phyloP scores from a whole-genome alignment of 257 asterid species.

The Penstemon davidsonii region DNA sequence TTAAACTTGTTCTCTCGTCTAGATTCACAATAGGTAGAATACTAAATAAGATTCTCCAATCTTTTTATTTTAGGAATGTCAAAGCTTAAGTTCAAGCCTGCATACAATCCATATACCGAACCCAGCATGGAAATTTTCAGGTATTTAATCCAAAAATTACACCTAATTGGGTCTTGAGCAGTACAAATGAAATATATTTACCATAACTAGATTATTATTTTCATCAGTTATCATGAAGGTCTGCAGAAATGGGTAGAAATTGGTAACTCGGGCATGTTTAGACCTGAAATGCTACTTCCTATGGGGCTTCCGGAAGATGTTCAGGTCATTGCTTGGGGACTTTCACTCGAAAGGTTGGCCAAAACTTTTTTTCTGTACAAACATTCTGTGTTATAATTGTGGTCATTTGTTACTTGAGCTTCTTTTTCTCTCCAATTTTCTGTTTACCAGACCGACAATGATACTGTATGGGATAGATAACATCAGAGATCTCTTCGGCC shows the following conservation, averaged over 20 bases:
- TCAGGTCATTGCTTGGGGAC: conserved; percentile 98
- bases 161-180: too few relatives aligned
- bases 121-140: conserved; percentile 99
- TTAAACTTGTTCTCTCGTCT: too few relatives aligned
- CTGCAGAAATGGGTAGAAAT: conserved; percentile 92
- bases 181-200: too few relatives aligned
- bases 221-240: conserved; percentile 88
- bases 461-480: conserved; percentile 86
- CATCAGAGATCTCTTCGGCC: conserved; percentile 96
- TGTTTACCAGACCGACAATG: conserved; percentile 79
- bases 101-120: conserved; percentile 94
- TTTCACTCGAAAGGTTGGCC: conserved; percentile 89
- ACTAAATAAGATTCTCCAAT: conserved; percentile 8
- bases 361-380: neutral
- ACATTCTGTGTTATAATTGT: neutral
- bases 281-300: conserved; percentile 97
- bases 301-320: conserved; percentile 99
- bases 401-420: neutral
- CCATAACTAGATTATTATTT: neutral
- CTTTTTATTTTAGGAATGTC: conserved; percentile 69
- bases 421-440: neutral
- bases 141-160: conserved; percentile 34
- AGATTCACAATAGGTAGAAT: neutral
- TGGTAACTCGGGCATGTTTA: conserved; percentile 98
- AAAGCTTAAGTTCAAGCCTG: conserved; percentile 92